phyloP scores from a whole-genome alignment of 371 early-diverging fungal genomes.

The Umbelopsis sp. region DNA sequence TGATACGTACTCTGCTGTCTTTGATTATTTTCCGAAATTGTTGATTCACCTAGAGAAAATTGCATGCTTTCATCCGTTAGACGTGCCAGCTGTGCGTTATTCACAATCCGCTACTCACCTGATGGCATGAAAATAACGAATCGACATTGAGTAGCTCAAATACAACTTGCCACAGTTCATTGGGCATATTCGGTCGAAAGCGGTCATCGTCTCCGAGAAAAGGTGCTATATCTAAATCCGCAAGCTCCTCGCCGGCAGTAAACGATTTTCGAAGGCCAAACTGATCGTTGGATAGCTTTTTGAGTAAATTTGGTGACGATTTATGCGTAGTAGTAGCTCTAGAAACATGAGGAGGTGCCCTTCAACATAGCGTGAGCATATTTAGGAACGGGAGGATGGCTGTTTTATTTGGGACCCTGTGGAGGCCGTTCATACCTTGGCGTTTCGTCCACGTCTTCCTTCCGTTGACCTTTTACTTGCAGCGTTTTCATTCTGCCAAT shows the following conservation, averaged over 20 bases:
- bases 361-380: too few species aligned
- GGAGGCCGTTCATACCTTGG: not conserved
- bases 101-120: not conserved
- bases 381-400: too few species aligned
- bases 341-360: not conserved
- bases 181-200: not conserved
- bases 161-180: not conserved
- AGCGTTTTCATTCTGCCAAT: constrained; percentile 11
- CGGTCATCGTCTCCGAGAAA: constrained; percentile 9
- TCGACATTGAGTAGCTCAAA: not conserved
- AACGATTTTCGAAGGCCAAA: not conserved
- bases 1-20: not conserved
- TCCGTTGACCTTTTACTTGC: constrained; percentile 6
- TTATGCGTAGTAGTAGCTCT: not conserved
- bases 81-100: too few species aligned
- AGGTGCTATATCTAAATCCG: not conserved
- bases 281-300: not conserved
- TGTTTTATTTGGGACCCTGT: too few species aligned
- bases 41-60: not conserved
- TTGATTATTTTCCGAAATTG: not conserved
- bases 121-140: not conserved
- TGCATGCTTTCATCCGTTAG: not conserved
- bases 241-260: not conserved
- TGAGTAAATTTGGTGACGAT: not conserved
- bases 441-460: not conserved